Base-by-base conservation (phyloP, 2,329 filamentous ascomycete species). In the Nigrospora osmanthi region DNA sequence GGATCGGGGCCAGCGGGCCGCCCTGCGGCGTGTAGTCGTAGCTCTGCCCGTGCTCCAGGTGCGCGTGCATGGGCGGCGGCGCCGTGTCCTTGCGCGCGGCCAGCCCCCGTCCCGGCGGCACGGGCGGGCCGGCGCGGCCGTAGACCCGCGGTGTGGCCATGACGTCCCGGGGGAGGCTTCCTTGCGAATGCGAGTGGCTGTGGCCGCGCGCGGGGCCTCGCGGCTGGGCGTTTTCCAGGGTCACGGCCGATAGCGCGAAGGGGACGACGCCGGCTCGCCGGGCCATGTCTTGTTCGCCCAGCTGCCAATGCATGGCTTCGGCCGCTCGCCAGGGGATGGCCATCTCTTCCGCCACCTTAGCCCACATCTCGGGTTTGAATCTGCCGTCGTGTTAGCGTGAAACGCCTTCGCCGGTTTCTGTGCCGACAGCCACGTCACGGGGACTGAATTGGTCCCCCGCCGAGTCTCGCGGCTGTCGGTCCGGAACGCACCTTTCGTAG, bases 301-400 rank as follows among this genome's bases (percentile, higher is more conserved):
- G 75, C 59, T 95, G 87, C 91, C 93, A 98, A 67, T 97, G 93
- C 90, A 96, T 96, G 5, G 89, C 90, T 67, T 98, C 91, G 40
- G 88, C 91, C 15, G 93, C 89, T 58, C 93, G 80, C 91, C 91
- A 97, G 33, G 91, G 93, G 46, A 96, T 84, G 30, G 83, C 83
- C 83, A 98, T 91, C 66, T 97, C 91, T 63, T 93, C 89, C 36
- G 90, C 89, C 17, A 97, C 87, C 59, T 91, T 93, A 48, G 87
- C 83, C 91, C 91, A 98, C 89, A 97, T 97, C 61, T 97, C 89
- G 51, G 87, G 81, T 67, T 96, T 96, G 73, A 96, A 95, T 65
- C 91, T 97, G 61, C 19, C 13, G 15, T 43, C n/a, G 5, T 9
- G 31, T 44, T 28, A 44, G 41, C 35, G 33, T 28, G 23, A 28